Evolutionary conservation across 2,329 filamentous ascomycete species (phyloP).

Genomic region (Penicillium sp.): DNA sequence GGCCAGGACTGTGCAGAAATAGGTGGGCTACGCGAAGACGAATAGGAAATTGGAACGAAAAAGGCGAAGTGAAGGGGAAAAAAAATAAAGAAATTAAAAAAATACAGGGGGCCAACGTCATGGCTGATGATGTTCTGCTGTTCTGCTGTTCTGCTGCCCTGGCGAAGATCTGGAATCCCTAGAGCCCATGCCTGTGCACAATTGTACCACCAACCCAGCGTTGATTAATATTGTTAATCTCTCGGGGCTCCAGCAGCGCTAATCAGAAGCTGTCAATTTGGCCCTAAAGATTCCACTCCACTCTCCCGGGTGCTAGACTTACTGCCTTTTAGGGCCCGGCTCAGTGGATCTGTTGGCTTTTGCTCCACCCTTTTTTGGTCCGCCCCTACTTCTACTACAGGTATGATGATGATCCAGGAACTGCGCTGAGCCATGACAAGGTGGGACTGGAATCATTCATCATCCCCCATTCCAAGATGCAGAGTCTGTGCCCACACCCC

Average conservation of each 20-base stretch:
- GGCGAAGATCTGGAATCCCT: constrained; percentile 1
- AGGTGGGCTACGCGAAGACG: too few relatives aligned
- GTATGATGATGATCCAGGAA: background rate
- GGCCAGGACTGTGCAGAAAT: background rate
- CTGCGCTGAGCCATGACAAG: background rate
- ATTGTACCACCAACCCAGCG: background rate
- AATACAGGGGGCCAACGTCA: background rate
- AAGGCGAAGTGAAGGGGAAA: background rate
- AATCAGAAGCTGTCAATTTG: constrained; percentile 12
- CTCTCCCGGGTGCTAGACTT: constrained; percentile 1
- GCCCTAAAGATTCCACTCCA: background rate
- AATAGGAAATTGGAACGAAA: background rate
- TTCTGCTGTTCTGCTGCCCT: background rate
- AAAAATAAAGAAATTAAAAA: background rate
- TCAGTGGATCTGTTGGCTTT: background rate
- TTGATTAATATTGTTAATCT: background rate
- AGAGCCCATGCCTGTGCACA: background rate
- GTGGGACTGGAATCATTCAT: constrained; percentile 4
- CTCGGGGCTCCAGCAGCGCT: constrained; percentile 3
- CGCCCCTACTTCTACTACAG: background rate
- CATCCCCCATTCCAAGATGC: constrained; percentile 27
- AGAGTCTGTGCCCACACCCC: constrained; percentile 32
- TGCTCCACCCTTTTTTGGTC: constrained; percentile 2
- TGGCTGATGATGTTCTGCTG: background rate
- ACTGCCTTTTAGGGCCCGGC: background rate